Base-by-base conservation (phyloP, 495 filamentous ascomycete genomes). In the Penicillium psychrofluorescens region DNA sequence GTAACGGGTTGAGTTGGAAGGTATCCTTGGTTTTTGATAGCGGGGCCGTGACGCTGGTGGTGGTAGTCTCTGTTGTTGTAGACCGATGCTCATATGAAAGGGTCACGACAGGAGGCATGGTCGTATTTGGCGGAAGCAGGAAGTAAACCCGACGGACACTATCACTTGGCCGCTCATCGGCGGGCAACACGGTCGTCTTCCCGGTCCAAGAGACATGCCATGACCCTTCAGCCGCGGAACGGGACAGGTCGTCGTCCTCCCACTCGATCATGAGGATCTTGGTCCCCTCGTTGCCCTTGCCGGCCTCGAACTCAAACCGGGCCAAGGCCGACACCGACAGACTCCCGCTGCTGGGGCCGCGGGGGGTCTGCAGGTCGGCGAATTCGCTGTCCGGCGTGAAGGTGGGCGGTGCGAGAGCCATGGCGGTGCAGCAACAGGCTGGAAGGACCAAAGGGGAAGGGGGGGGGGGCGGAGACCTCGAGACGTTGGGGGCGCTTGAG, bases 221-320 rank as follows among this genome's bases (percentile, higher is more conserved):
- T 32, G 61, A 55, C 36, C 60, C 58, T 28, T 63, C 57, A 15
- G 58, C 42, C 34, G 69, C 1, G 31, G 68, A 55, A 40, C 53
- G 65, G 48, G 29, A 54, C 11, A 62, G 46, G 15, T 72, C 64
- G 29, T 79, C 72, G 30, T 81, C 80, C 50, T 86, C 80, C 86
- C 86, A 90, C 49, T 90, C 85, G 9, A 90, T 76, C 84, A 90
- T 88, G 38, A 90, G 58, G 37, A 94, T 82, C 66, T 91, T 91
- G 29, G 84, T 89, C 8, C 86, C 88, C 32, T 90, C 86, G 51
- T 86, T 86, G 2, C 75, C 83, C 50, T 78, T 79, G 35, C 83
- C 85, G 4, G 81, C 70, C 59, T 90, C 85, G 53, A 90, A 89
- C 57, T 91, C 88, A 63, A 90, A 94, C 14, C 87, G 81, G n/a